A percentile compares a stretch with the other conserved stretches of the same genome.
Conservation (phyloP, 164 flowering plant genomes). For the Macadamia integrifolia region DNA sequence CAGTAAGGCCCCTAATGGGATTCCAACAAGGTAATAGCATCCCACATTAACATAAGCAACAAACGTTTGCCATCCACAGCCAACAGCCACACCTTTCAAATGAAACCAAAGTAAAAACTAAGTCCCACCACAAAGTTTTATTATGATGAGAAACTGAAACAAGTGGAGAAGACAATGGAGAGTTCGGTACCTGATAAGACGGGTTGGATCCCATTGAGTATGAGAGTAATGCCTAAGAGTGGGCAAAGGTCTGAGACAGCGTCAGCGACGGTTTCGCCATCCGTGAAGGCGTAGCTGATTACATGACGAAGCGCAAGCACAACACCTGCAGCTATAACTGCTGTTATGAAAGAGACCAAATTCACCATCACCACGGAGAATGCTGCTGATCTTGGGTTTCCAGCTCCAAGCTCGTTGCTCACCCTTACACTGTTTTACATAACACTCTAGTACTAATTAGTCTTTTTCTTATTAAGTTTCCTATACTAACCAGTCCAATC, state of each 20-base stretch:
- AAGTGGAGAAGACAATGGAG: neutral
- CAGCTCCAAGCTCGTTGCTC: constrained; percentile 46
- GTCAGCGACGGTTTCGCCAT: constrained; percentile 32
- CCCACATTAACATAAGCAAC: constrained; percentile 51
- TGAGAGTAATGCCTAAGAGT: constrained; percentile 29
- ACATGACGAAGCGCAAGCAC: constrained; percentile 35
- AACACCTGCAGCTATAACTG: constrained; percentile 28
- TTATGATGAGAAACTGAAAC: neutral
- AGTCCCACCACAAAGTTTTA: too few species aligned
- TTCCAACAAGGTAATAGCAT: constrained; percentile 58
- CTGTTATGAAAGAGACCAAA: constrained; percentile 27
- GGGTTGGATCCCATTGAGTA: constrained; percentile 62
- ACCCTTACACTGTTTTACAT: constrained; percentile 47
- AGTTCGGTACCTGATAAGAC: constrained; percentile 44
- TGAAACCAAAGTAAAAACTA: neutral
- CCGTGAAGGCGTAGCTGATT: constrained; percentile 54
- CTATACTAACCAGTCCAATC: too few species aligned
- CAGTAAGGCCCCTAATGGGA: constrained; percentile 52
- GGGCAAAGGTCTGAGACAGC: constrained; percentile 49
- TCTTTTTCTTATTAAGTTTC: too few species aligned
- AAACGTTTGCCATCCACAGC: constrained; percentile 44
- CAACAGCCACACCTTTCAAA: constrained; percentile 44
- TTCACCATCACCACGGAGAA: constrained; percentile 50
- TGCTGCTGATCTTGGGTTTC: constrained; percentile 54
- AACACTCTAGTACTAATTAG: too few species aligned